These are phyloP conservation scores for Tetracladium setigerum DNA, from an alignment of 495 filamentous ascomycete genomes.

Conservation along the genomic window DNA sequence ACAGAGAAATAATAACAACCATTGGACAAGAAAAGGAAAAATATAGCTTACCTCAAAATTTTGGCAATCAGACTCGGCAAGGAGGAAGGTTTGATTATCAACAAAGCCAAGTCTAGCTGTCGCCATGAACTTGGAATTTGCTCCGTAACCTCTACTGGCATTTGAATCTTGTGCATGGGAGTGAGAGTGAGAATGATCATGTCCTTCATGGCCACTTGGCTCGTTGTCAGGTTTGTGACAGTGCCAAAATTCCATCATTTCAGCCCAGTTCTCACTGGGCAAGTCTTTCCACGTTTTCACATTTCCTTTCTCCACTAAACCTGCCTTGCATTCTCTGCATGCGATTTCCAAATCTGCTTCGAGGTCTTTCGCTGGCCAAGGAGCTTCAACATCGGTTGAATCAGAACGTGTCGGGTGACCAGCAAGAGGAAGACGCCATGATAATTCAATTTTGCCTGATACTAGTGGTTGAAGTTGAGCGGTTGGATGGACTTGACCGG, in stretches of 20 bases:
- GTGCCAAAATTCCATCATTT: conserved; percentile 99
- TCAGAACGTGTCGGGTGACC: conserved; percentile 24
- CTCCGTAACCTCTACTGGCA: conserved; percentile 63
- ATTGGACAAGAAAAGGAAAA: conserved; percentile 13
- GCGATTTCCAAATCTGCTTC: conserved; percentile 40
- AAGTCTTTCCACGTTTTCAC: conserved; percentile 82
- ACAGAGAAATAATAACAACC: conserved; percentile 12
- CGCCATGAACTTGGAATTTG: conserved; percentile 59
- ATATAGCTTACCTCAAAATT: conserved; percentile 52
- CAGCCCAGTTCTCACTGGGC: conserved; percentile 94
- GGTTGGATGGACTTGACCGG: conserved; percentile 41
- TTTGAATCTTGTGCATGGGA: conserved; percentile 25
- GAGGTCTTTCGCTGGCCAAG: conserved; percentile 70
- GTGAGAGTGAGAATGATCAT: conserved; percentile 4
- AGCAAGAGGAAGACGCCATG: conserved; percentile 63
- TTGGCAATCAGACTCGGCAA: conserved; percentile 55
- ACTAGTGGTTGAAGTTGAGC: conserved; percentile 27
- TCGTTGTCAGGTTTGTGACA: conserved; percentile 76
- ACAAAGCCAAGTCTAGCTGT: conserved; percentile 63
- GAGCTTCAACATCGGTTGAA: conserved; percentile 31
- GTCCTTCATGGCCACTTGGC: conserved; percentile 19
- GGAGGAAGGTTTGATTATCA: conserved; percentile 67
- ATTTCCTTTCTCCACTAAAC: conserved; percentile 32
- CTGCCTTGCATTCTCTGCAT: conserved; percentile 54
- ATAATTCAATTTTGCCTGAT: conserved; percentile 39